Percentiles rank a stretch among this genome's conserved stretches.
Conservation (phyloP, 2,329 filamentous ascomycete genomes). For the Mycocentrospora acerina region DNA sequence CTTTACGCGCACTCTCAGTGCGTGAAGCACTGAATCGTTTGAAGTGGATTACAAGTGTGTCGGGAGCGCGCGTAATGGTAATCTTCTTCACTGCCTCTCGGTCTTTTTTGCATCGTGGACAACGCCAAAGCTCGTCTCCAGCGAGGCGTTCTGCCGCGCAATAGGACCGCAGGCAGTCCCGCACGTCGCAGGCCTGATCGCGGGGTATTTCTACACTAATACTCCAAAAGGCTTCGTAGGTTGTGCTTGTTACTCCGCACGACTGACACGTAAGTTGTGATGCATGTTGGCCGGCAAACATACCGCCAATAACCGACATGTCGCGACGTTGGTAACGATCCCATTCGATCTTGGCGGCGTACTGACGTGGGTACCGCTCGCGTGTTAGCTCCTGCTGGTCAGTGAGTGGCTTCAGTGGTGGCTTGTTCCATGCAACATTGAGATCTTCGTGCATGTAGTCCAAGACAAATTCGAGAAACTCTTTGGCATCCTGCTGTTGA, state of each 20-base stretch:
- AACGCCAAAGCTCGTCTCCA: slow-evolving; percentile 70
- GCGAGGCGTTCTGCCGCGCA: slow-evolving; percentile 67
- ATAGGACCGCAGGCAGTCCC: slow-evolving; percentile 70
- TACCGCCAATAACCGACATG: slow-evolving; percentile 72
- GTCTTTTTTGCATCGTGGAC: slow-evolving; percentile 70
- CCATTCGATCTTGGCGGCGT: slow-evolving; percentile 77
- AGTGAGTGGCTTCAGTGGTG: slow-evolving; percentile 59
- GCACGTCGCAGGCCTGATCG: slow-evolving; percentile 60
- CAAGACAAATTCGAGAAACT: slow-evolving; percentile 82
- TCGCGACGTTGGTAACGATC: slow-evolving; percentile 67
- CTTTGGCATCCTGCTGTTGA: slow-evolving; percentile 86
- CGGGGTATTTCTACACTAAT: slow-evolving; percentile 71
- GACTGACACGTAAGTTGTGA: slow-evolving; percentile 62
- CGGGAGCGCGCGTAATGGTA: slow-evolving; percentile 75
- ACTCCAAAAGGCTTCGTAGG: slow-evolving; percentile 70
- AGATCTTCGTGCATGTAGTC: slow-evolving; percentile 84
- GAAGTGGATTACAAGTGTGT: slow-evolving; percentile 76
- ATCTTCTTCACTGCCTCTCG: slow-evolving; percentile 69
- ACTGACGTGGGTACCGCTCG: slow-evolving; percentile 61
- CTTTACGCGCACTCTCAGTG: slow-evolving; percentile 63
- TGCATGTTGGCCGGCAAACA: slow-evolving; percentile 74
- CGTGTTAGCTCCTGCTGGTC: slow-evolving; percentile 61
- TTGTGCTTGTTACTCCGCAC: slow-evolving; percentile 64
- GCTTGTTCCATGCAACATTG: slow-evolving; percentile 65
- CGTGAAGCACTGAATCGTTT: slow-evolving; percentile 66